These are phyloP conservation scores for Lentinus tigrinus DNA, from an alignment of 768 basidiomycete species.

Conservation along the genomic window DNA sequence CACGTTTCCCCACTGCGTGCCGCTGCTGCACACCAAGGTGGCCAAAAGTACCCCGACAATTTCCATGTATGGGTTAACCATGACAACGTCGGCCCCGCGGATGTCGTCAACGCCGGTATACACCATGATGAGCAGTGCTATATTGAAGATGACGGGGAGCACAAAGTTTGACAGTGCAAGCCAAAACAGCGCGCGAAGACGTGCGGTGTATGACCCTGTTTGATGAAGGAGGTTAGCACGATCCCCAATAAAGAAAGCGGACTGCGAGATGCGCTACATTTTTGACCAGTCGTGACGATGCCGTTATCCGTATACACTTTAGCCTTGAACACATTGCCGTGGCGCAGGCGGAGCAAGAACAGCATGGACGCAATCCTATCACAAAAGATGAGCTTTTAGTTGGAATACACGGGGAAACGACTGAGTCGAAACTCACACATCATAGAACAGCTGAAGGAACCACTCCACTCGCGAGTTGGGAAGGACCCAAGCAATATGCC, in stretches of 20 bases:
- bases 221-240: not conserved
- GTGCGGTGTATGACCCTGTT: not conserved
- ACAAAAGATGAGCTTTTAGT: no score
- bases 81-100: not conserved
- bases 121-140: slow-evolving; percentile 29
- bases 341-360: slow-evolving; percentile 25
- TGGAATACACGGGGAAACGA: not conserved
- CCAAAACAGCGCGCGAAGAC: slow-evolving; percentile 32
- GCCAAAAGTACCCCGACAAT: slow-evolving; percentile 12
- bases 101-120: not conserved
- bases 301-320: no score
- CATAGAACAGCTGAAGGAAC: slow-evolving; percentile 34
- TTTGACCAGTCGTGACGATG: no score
- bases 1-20: not conserved
- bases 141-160: slow-evolving; percentile 34
- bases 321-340: not conserved
- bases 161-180: slow-evolving; percentile 38
- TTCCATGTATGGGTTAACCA: slow-evolving; percentile 3
- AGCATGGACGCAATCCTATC: slow-evolving; percentile 23
- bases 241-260: no score
- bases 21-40: not conserved
- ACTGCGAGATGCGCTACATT: not conserved
- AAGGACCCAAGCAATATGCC: not conserved
- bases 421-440: slow-evolving; percentile 28
- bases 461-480: slow-evolving; percentile 25